Conservation (phyloP, 768 basidiomycete species). For the Pilatotrama ljubarskyi region DNA sequence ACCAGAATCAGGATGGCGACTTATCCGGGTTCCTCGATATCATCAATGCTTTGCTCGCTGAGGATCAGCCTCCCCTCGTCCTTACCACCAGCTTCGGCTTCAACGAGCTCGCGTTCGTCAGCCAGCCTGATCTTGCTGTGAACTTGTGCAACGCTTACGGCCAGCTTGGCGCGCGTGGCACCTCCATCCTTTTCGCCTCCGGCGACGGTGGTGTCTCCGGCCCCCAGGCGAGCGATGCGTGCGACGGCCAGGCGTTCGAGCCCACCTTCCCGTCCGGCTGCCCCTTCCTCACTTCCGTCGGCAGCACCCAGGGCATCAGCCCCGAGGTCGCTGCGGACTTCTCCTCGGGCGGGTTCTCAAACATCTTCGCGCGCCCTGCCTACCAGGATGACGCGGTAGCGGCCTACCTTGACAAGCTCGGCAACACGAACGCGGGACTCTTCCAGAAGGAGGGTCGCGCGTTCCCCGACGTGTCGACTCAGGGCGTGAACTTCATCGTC, state of each 20-base stretch:
- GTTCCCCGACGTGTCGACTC: slow-evolving; percentile 50
- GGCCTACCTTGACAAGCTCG: slow-evolving; percentile 37
- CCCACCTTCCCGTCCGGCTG: slow-evolving; percentile 35
- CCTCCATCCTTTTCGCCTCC: slow-evolving; percentile 34
- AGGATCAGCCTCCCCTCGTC: slow-evolving; percentile 28
- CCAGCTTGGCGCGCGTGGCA: slow-evolving; percentile 33
- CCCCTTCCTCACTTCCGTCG: slow-evolving; percentile 38
- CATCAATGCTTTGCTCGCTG: slow-evolving; percentile 27
- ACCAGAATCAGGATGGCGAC: slow-evolving; percentile 20
- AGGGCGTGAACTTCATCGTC: slow-evolving; percentile 41
- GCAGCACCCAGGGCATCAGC: slow-evolving; percentile 32
- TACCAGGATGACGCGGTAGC: slow-evolving; percentile 43
- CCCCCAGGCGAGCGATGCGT: slow-evolving; percentile 19
- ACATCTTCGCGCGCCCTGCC: slow-evolving; percentile 33
- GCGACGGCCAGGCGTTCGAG: slow-evolving; percentile 29
- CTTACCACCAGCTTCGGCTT: slow-evolving; percentile 32
- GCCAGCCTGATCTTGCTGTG: slow-evolving; percentile 22
- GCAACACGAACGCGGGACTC: slow-evolving; percentile 31
- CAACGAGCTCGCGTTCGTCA: slow-evolving; percentile 26
- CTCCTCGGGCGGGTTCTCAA: slow-evolving; percentile 40
- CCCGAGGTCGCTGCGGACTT: slow-evolving; percentile 35
- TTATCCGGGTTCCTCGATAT: slow-evolving; percentile 28
- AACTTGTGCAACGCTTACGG: slow-evolving; percentile 30
- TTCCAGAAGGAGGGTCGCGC: slow-evolving; percentile 41
- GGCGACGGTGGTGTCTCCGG: slow-evolving; percentile 35